These are phyloP conservation scores for Eucalyptus victrix DNA, from an alignment of 345 rosid species.

Conservation along the genomic window DNA sequence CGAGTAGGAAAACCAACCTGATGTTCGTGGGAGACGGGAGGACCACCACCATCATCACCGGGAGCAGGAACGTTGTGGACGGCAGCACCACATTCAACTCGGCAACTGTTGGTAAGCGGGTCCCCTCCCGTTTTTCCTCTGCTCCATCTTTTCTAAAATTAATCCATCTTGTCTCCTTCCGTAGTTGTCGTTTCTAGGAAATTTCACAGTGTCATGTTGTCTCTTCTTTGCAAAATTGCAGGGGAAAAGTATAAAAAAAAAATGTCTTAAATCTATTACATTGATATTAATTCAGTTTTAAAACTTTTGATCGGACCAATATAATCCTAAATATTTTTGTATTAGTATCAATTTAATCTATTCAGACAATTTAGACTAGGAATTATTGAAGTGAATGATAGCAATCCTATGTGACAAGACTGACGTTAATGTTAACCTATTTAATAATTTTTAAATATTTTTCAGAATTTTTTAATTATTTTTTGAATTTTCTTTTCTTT, in stretches of 20 bases:
- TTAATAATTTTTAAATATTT: no score
- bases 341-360: accelerated
- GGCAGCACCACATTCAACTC: slow-evolving; percentile 89
- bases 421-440: accelerated
- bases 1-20: slow-evolving; percentile 40
- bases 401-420: accelerated
- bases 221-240: not conserved
- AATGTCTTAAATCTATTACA: accelerated
- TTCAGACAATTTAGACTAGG: accelerated
- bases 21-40: slow-evolving; percentile 93
- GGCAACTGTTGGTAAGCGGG: slow-evolving; percentile 69
- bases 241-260: not conserved
- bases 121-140: not conserved
- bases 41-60: slow-evolving; percentile 61
- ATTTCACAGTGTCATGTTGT: not conserved
- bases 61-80: slow-evolving; percentile 60
- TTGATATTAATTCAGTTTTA: accelerated
- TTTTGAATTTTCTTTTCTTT: no score
- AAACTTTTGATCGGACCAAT: accelerated
- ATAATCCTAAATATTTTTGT: not conserved
- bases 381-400: accelerated
- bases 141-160: not conserved
- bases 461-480: no score
- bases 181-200: not conserved
- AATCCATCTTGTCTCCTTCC: not conserved